Percentiles rank a stretch among this genome's conserved stretches.
Evolutionary conservation across 78 protist species (phyloP).

Genomic region (Acrasis kona): DNA sequence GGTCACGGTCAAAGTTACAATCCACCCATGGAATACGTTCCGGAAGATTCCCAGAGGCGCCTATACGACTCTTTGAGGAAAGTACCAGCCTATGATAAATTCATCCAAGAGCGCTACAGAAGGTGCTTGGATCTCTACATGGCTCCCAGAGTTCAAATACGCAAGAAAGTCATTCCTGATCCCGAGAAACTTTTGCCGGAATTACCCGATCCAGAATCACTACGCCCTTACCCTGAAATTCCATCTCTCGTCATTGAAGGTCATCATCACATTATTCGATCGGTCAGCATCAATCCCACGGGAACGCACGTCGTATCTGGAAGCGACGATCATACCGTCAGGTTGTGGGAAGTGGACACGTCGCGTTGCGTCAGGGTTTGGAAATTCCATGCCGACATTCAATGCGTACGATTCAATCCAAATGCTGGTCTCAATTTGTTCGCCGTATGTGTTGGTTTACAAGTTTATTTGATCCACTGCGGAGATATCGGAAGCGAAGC

Average conservation of each 20-base stretch:
- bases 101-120: conserved; percentile 80
- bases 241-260: conserved; percentile 30
- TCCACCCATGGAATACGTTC: conserved; percentile 91
- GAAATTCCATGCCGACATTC: conserved; percentile 23
- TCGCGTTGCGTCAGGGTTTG: conserved; percentile 56
- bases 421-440: conserved; percentile 35
- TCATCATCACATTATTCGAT: conserved; percentile 57
- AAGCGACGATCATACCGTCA: conserved; percentile 61
- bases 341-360: conserved; percentile 77
- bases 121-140: conserved; percentile 92
- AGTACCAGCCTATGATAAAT: conserved; percentile 67
- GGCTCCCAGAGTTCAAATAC: conserved; percentile 64
- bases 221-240: conserved; percentile 88
- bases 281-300: conserved; percentile 56
- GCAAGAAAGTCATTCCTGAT: neutral
- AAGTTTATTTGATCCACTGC: neutral
- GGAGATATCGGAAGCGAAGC: neutral
- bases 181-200: conserved; percentile 58
- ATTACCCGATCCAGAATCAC: conserved; percentile 83
- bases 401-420: conserved; percentile 75
- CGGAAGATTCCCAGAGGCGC: conserved; percentile 40
- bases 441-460: conserved; percentile 37
- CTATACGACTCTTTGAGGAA: conserved; percentile 55
- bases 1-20: conserved; percentile 89
- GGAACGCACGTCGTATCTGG: conserved; percentile 83